Evolutionary conservation across 129 eudicot genomes (phyloP).

Genomic region (Tagetes erecta): DNA sequence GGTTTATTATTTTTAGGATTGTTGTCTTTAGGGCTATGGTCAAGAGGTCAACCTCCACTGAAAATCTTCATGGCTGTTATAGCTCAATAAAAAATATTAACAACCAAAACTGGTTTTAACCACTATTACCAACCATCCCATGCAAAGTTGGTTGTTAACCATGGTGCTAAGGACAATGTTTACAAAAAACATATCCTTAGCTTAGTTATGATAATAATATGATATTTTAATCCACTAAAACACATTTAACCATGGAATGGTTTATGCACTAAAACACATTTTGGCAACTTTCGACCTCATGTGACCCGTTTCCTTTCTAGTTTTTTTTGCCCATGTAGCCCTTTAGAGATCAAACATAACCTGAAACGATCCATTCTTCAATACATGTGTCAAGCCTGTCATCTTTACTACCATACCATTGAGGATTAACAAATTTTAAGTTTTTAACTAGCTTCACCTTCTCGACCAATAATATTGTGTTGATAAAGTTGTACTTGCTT

Average conservation of each 20-base stretch:
- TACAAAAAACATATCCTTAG: background rate
- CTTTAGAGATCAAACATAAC: background rate
- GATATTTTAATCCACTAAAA: background rate
- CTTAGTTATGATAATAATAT: background rate
- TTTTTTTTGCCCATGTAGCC: background rate
- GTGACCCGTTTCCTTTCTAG: background rate
- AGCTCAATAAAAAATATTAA: background rate
- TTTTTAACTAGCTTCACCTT: background rate
- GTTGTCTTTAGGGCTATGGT: background rate
- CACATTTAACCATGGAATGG: background rate
- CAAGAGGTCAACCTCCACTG: background rate
- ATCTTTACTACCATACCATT: background rate
- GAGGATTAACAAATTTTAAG: background rate
- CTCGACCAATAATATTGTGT: slow-evolving; percentile 20
- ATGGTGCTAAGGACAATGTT: background rate
- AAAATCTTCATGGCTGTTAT: background rate
- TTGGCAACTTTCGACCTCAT: background rate
- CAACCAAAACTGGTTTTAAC: background rate
- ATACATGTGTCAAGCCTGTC: background rate
- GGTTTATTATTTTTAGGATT: background rate
- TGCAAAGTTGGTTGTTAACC: background rate
- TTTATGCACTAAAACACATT: background rate
- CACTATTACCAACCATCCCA: background rate
- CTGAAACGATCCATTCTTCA: background rate
- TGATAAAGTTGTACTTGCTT: slow-evolving; percentile 51